These are phyloP conservation scores for Chytriomyces sp. DNA, from an alignment of 192 early-diverging fungal genomes.

Conservation along the genomic window DNA sequence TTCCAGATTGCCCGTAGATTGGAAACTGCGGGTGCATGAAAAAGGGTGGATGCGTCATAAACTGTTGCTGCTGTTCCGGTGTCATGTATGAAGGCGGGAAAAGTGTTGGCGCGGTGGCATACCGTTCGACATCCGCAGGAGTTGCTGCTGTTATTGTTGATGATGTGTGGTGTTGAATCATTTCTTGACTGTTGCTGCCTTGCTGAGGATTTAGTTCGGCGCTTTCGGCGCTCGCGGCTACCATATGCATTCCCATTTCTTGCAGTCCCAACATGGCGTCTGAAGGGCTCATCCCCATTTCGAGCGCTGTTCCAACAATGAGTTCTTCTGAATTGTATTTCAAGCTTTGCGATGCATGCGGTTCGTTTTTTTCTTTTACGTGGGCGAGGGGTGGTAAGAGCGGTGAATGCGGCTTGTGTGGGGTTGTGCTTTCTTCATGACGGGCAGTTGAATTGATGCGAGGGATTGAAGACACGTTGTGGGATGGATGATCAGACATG, in stretches of 20 bases:
- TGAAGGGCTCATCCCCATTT: too few species aligned
- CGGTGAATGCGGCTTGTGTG: too few species aligned
- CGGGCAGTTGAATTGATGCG: too few species aligned
- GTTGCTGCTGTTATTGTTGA: constrained; percentile 12
- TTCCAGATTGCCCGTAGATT: background rate
- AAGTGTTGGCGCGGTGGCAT: background rate
- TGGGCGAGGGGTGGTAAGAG: too few species aligned
- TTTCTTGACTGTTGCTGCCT: background rate
- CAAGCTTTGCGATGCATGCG: too few species aligned
- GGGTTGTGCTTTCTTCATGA: too few species aligned
- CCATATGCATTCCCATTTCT: constrained; percentile 5
- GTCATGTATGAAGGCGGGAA: background rate
- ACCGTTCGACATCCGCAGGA: background rate
- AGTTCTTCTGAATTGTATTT: too few species aligned
- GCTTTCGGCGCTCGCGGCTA: constrained; percentile 27
- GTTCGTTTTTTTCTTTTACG: too few species aligned
- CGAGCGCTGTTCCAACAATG: too few species aligned
- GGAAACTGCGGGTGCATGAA: constrained; percentile 1
- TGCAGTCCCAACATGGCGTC: too few species aligned
- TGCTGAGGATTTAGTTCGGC: background rate
- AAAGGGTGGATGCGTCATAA: background rate
- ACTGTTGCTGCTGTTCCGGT: background rate
- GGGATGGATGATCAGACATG: too few species aligned
- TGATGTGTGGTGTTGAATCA: background rate
- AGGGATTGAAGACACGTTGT: too few species aligned